Conservation (phyloP, 345 rosid species). For the Microthlaspi erraticum region DNA sequence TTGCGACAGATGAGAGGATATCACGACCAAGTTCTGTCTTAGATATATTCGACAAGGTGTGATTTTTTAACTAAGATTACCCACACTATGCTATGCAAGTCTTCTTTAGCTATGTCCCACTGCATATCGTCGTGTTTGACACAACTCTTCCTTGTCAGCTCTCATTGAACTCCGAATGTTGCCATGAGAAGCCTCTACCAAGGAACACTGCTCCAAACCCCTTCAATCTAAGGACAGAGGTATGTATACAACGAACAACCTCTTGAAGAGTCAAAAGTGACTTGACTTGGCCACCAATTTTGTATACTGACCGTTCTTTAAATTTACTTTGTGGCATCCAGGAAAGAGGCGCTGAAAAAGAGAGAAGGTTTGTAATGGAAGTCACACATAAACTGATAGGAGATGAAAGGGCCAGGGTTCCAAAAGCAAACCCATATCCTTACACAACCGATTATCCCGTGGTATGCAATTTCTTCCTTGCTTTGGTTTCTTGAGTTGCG, state of each 20-base stretch:
- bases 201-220: conserved; percentile 87
- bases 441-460: conserved; percentile 95
- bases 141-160: conserved; percentile 54
- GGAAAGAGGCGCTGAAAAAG: conserved; percentile 96
- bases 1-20: conserved; percentile 84
- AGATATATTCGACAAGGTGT: conserved; percentile 87
- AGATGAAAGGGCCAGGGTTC: conserved; percentile 79
- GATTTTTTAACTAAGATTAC: not conserved
- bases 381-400: conserved; percentile 62
- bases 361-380: conserved; percentile 66
- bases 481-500: conserved; percentile 5
- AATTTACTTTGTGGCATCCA: conserved; percentile 40
- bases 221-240: conserved; percentile 91
- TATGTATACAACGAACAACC: conserved; percentile 41
- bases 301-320: conserved; percentile 14
- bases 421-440: conserved; percentile 90
- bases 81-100: conserved; percentile 9
- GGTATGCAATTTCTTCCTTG: conserved; percentile 53
- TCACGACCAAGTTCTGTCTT: conserved; percentile 62
- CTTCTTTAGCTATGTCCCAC: conserved; percentile 4
- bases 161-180: conserved; percentile 77
- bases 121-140: conserved; percentile 22
- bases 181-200: conserved; percentile 59
- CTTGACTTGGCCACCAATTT: conserved; percentile 23
- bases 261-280: not conserved